Evolutionary conservation across 2,329 filamentous ascomycete genomes (phyloP), one percentile per base, ranked within the genome.

Genomic region (Penicillium sp.): DNA sequence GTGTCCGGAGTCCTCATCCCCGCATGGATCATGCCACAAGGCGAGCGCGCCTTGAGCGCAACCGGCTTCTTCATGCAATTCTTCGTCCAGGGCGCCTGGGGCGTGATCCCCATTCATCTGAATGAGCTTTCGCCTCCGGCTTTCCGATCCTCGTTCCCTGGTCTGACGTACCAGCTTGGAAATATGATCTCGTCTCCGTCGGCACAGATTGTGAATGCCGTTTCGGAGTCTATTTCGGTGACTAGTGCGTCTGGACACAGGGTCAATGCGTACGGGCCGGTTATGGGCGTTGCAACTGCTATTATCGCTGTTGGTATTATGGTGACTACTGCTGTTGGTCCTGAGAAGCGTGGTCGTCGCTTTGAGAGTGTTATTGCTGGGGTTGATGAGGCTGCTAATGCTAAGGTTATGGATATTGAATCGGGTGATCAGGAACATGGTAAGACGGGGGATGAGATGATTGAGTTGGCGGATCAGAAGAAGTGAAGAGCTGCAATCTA

Each of bases 121-220:
- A 91, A 90, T 83, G 89, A 92, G 68, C 77, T 92, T 8, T 87
- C 85, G 0, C 89, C 89, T 0, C 87, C 86, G 1, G 83, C 83
- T 0, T 88, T 92, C 77, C 80, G 89, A 4, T 90, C 89, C 0
- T 90, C 67, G 0, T 69, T 69, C 56, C 90, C 90, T 22, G 89
- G 89, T 49, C 88, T 88, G 0, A 80, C 83, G 2, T 91, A 92
- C 74, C 88, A 93, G 73, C 81, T 92, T 2, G 90, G 90, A 47
- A 93, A 92, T 69, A 82, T 70, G 68, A 69, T 69, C 36, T 69
- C 66, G n/a, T 70, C 68, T 4, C 93, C 86, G 14, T 87, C 84
- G 0, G 86, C 89, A 0, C 89, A 92, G 70, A 92, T 92, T 45
- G 86, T 92, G 67, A 91, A 91, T 56, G 87, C 86, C 11, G 81